Evolutionary conservation across 164 flowering plant genomes (phyloP), one percentile per base, ranked within the genome.

Genomic region (Vitis rupestris): DNA sequence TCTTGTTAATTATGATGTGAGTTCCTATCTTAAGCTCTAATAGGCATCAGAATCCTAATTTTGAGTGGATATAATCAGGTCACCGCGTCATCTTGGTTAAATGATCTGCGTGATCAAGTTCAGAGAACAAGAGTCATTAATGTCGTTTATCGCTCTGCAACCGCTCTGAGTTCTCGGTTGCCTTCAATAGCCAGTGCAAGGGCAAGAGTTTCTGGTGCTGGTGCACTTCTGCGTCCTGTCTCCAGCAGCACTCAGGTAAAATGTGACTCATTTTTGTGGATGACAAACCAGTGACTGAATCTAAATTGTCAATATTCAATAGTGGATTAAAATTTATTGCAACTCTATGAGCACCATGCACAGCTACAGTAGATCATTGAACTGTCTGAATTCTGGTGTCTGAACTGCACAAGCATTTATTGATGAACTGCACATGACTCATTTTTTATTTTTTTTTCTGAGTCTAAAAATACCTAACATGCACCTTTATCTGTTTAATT

Each of bases 11-110:
- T 17, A 13, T 49, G 63, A 27, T 68, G 6, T 1, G 47, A 68
- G 19, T 70, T 15, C 29, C 48, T 37, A 48, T 27, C n/a, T 29
- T 0, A 9, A 37, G 17, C 23, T 13, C 56, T 47, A 11, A 50
- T 66, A 27, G 53, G 10, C 52, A 48, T 66, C 37, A 57, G 7
- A 29, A 49, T 51, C n/a, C 55, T 74, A 16, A 49, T 54, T 64
- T 23, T 13, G 31, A 14, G 44, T 62, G 30, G 3, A 72, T 68
- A 30, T 73, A 27, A 31, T 74, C 82, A 93, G 99, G 99, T 96
- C 67, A 90, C 89, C 44, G 91, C 97, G 71, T 96, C 99, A 27
- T 87, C 98, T 65, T 93, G 99, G 99, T 62, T 89, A 61, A 93
- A 84, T 83, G 99, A 96, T 76, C 79, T 96, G 72, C 84, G 97